These are phyloP conservation scores for Penicillium sp. DNA, from an alignment of 2,329 filamentous ascomycete species.

Conservation along the genomic window DNA sequence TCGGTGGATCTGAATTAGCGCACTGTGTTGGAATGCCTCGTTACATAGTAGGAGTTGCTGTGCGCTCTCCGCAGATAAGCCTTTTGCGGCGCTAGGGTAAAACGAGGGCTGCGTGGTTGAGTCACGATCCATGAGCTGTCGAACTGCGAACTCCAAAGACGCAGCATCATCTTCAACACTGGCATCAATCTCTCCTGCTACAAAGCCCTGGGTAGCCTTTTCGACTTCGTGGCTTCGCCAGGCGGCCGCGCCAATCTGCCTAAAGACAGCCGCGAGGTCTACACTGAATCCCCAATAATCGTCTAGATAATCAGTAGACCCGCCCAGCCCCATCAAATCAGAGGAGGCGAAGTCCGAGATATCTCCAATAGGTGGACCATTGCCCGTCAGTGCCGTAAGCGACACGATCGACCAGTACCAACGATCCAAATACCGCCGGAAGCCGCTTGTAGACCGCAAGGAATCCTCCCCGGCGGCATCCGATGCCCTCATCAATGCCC, in stretches of 20 bases:
- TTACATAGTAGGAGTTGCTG: slow-evolving; percentile 42
- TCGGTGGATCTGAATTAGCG: slow-evolving; percentile 44
- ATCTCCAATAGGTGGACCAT: slow-evolving; percentile 36
- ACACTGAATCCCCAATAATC: slow-evolving; percentile 45
- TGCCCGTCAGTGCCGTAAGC: slow-evolving; percentile 40
- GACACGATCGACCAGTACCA: slow-evolving; percentile 45
- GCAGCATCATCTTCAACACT: slow-evolving; percentile 30
- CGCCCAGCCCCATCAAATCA: slow-evolving; percentile 11
- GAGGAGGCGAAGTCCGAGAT: slow-evolving; percentile 15
- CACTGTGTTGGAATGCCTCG: slow-evolving; percentile 44
- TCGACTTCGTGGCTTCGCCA: slow-evolving; percentile 29
- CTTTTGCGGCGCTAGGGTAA: slow-evolving; percentile 37
- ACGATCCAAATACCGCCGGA: slow-evolving; percentile 39
- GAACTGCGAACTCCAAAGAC: slow-evolving; percentile 34
- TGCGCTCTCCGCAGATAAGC: slow-evolving; percentile 31
- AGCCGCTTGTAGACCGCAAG: slow-evolving; percentile 28
- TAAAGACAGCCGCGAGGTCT: slow-evolving; percentile 38
- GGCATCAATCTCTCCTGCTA: slow-evolving; percentile 20
- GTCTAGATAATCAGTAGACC: slow-evolving; percentile 38
- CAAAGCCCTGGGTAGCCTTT: slow-evolving; percentile 8
- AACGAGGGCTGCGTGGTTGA: slow-evolving; percentile 30
- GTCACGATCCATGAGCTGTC: slow-evolving; percentile 34
- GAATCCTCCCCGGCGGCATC: slow-evolving; percentile 22
- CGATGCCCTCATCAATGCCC: slow-evolving; percentile 35
- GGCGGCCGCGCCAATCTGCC: slow-evolving; percentile 38